Evolutionary conservation across 2,329 filamentous ascomycete genomes (phyloP), one percentile per base, ranked within the genome.

Genomic region (Neonectria coccinea): DNA sequence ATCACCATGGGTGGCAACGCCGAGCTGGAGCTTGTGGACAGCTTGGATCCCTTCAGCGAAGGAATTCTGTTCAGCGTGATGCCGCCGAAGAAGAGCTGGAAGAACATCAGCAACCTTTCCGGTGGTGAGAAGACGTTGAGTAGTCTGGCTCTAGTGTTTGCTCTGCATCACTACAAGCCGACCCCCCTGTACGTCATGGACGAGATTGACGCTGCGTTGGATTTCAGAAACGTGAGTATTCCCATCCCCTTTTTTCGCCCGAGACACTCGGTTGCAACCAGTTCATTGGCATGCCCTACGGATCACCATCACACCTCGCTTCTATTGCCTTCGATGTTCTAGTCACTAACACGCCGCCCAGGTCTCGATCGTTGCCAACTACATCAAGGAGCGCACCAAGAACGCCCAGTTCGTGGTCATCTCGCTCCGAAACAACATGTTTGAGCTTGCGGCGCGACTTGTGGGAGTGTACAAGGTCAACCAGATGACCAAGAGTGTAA

Each of bases 51-150:
- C 0, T 99, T 99, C 84, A 94, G 92, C 7, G 96, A 99, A 80
- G 96, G 96, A 27, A 98, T 99, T 67, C 79, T 97, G 52, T 99
- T 99, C 84, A 95, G 91, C 60, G 97, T 99, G 70, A 99, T 99
- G 96, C 97, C 96, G 55, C 96, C 96, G 12, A 99, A 99, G 88
- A 99, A 99, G 87, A 96, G 92, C 76, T 99, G 97, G 97, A 99
- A 97, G 87, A 99, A 98, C 78, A 99, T 99, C 76, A 91, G 92
- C 76, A 98, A 99, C 78, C 78, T 99, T 72, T 95, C 91, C 33
- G 96, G 96, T 84, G 96, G 96, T 68, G 96, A 99, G 82, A 99
- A 99, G 88, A 99, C 96, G 41, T 82, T 99, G 67, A 96, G 92
- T 71, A 95, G 91, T 79, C 81, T 99, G 80, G 96, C 96, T 22